Conservation (phyloP, 352 stramenopile species). For the Nothophytophthora sp. region DNA sequence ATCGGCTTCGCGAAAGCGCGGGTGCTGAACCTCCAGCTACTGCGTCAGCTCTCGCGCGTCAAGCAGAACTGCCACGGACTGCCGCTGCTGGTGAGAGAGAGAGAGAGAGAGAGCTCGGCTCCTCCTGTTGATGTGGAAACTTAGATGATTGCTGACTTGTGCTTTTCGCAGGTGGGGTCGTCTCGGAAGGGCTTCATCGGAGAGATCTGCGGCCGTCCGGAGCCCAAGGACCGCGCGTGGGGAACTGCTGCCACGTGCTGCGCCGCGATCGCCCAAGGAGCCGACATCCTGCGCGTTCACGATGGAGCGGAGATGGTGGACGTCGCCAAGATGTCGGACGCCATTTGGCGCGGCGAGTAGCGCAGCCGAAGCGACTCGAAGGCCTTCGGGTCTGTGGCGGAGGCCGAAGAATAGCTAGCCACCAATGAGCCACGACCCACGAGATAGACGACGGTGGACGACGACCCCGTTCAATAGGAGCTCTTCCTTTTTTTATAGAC, state of each 20-base stretch:
- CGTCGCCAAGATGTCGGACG: constrained; percentile 90
- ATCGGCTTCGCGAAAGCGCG: constrained; percentile 98
- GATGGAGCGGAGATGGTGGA: constrained; percentile 93
- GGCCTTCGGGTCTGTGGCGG: too few relatives aligned
- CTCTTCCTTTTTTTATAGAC: too few relatives aligned
- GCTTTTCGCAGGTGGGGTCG: constrained; percentile 72
- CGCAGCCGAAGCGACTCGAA: too few relatives aligned
- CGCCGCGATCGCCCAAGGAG: constrained; percentile 69
- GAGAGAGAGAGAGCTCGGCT: too few relatives aligned
- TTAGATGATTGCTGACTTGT: not conserved
- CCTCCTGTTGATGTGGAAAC: too few relatives aligned
- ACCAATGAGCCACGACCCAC: too few relatives aligned
- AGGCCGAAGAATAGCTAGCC: too few relatives aligned
- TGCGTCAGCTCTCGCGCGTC: constrained; percentile 76
- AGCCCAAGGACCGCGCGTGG: constrained; percentile 90
- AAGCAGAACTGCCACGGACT: constrained; percentile 49
- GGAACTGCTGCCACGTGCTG: constrained; percentile 93
- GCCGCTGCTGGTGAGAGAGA: constrained; percentile 58
- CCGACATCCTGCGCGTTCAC: constrained; percentile 96
- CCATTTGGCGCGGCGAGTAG: constrained; percentile 76
- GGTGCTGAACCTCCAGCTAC: constrained; percentile 90
- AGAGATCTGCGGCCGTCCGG: constrained; percentile 84
- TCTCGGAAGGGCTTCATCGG: constrained; percentile 98
- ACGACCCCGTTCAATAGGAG: too few relatives aligned
- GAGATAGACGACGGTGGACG: too few relatives aligned